phyloP scores from a whole-genome alignment of 148 eudicot species.

The Vaccinium vitisidaea region DNA sequence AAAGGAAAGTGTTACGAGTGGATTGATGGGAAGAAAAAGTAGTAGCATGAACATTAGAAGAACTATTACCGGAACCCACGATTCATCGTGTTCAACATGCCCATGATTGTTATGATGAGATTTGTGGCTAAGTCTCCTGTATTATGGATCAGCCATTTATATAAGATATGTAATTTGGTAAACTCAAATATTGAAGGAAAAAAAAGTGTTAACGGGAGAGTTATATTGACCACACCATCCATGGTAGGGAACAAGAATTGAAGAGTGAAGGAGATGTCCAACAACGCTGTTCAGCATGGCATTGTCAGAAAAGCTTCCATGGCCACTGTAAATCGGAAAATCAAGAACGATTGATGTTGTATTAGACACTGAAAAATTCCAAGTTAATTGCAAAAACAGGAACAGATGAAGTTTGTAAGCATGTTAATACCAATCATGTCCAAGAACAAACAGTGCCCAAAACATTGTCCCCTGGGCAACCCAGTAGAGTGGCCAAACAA shows the following conservation, averaged over 20 bases:
- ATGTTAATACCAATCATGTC: slow-evolving; percentile 38
- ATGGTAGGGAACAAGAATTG: slow-evolving; percentile 42
- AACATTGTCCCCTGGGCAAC: slow-evolving; percentile 41
- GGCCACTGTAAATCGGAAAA: slow-evolving; percentile 30
- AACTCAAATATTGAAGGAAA: not conserved
- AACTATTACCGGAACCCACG: slow-evolving; percentile 43
- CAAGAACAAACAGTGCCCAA: slow-evolving; percentile 46
- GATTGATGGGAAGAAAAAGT: not conserved
- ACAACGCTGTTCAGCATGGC: slow-evolving; percentile 32
- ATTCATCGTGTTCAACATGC: slow-evolving; percentile 38
- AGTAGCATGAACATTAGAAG: not conserved
- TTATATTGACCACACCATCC: slow-evolving; percentile 30
- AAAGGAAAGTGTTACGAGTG: not conserved
- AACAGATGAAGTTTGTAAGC: not conserved
- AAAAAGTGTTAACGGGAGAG: not conserved
- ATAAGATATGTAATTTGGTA: not conserved
- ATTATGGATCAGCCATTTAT: not conserved
- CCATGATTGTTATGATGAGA: slow-evolving; percentile 46
- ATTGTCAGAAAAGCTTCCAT: slow-evolving; percentile 39
- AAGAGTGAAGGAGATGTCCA: slow-evolving; percentile 38
- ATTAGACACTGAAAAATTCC: not conserved
- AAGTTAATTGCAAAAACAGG: slow-evolving; percentile 7
- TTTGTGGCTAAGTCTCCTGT: slow-evolving; percentile 42
- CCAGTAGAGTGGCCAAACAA: slow-evolving; percentile 37
- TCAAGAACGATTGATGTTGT: not conserved